phyloP scores from a whole-genome alignment of 768 basidiomycete species.

The Termitomyces bulborhizus region DNA sequence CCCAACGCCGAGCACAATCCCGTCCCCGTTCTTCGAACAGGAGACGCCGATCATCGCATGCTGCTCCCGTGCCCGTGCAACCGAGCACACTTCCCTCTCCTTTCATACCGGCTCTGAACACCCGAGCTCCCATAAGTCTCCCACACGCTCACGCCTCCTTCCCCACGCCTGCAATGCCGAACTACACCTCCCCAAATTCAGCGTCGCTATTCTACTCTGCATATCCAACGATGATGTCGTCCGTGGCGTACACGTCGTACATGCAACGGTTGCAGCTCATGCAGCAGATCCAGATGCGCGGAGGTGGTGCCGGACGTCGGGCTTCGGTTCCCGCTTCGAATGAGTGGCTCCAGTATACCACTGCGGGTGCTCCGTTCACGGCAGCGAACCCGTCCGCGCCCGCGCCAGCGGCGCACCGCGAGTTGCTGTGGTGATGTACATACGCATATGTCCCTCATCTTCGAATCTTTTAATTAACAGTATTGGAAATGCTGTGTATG shows the following conservation, averaged over 20 bases:
- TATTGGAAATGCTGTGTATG: conserved; percentile 10
- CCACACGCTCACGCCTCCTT: conserved; percentile 6
- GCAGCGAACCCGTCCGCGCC: conserved; percentile 2
- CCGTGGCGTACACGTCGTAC: conserved; percentile 17
- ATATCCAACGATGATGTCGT: conserved; percentile 14
- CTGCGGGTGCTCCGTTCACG: conserved; percentile 3
- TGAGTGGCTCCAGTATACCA: conserved; percentile 12
- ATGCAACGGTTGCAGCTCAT: conserved; percentile 16
- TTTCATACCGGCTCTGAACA: conserved; percentile 7
- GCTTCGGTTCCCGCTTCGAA: background rate
- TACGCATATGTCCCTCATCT: background rate
- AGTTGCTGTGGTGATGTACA: conserved; percentile 13
- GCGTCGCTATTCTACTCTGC: conserved; percentile 14
- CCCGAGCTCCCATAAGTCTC: conserved; percentile 3
- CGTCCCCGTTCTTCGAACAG: conserved; percentile 11
- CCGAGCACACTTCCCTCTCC: background rate
- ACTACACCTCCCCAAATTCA: conserved; percentile 5
- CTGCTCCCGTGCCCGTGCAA: background rate
- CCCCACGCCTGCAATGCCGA: conserved; percentile 2
- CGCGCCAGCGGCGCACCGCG: conserved; percentile 5
- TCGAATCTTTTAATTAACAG: background rate
- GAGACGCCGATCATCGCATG: conserved; percentile 16
- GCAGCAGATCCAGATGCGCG: conserved; percentile 17
- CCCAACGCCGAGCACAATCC: conserved; percentile 9
- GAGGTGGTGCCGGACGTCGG: conserved; percentile 6